A percentile compares a stretch with the other conserved stretches of the same genome.
phyloP scores from a whole-genome alignment of 352 stramenopile genomes.

The Blastocystis sp. region DNA sequence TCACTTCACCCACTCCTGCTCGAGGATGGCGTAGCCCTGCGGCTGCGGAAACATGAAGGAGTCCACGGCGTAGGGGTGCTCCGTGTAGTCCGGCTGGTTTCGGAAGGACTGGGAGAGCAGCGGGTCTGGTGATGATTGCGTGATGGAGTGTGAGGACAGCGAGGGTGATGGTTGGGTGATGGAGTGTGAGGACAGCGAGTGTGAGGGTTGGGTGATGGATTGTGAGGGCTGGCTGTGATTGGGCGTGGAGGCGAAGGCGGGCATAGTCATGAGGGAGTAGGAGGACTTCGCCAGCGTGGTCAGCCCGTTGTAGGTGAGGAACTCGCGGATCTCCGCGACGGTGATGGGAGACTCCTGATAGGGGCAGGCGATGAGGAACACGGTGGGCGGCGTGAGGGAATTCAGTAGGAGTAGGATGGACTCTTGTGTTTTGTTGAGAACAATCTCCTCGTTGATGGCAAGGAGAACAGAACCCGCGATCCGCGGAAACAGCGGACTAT shows the following conservation, averaged over 20 bases:
- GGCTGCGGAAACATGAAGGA: constrained; percentile 34
- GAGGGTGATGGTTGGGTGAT: too few species aligned
- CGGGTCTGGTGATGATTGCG: too few species aligned
- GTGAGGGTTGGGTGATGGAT: too few species aligned
- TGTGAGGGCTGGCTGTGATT: neutral
- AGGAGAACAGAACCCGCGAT: constrained; percentile 9
- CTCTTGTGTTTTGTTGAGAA: constrained; percentile 27
- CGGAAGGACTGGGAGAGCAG: neutral
- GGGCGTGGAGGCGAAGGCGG: neutral
- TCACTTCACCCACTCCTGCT: constrained; percentile 9
- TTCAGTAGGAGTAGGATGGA: constrained; percentile 7
- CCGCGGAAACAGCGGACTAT: neutral
- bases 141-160: too few species aligned
- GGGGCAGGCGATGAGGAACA: constrained; percentile 17
- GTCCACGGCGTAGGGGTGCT: constrained; percentile 19
- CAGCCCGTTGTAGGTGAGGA: neutral
- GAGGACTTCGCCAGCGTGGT: neutral
- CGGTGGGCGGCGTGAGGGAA: neutral
- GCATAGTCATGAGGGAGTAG: too few species aligned
- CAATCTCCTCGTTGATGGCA: constrained; percentile 31
- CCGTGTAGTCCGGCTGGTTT: neutral
- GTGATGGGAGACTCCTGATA: constrained; percentile 11
- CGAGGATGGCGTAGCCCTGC: constrained; percentile 42
- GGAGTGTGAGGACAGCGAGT: too few species aligned
- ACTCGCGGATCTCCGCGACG: neutral